Base-by-base conservation (phyloP, 495 filamentous ascomycete genomes). In the Aspergillus mulundensis region DNA sequence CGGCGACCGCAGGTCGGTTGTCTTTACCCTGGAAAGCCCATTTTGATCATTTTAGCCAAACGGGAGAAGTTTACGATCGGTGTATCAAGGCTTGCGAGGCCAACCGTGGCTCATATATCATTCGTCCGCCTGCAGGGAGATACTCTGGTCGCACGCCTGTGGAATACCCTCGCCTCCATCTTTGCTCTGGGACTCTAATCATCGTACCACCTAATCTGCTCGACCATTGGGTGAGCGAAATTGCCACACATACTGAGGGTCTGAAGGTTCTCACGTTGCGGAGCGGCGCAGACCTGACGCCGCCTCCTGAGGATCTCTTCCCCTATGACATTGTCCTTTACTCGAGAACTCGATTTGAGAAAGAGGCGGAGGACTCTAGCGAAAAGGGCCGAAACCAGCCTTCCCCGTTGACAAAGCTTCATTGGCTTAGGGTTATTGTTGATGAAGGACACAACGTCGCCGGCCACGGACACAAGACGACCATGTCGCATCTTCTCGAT, bases 361-460 rank as follows among this genome's bases (percentile, higher is more conserved):
- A 72, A 50, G 84, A 88, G 53, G 65, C 64, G 8, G 74, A 73
- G 21, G 71, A 74, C 15, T 57, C 58, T 10, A 61, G 64, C 36
- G 67, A 65, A 20, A 66, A 73, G 12, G 59, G 65, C 60, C 77
- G 49, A 54, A 58, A 25, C 50, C 64, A 50, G 1, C 28, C 54
- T 3, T 87, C 85, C 3, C 82, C 87, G 0, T 70, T 96, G 6
- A 83, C 82, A 39, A 64, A 81, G 16, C 70, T 97, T 11, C 90
- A 88, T 59, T 95, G 90, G 77, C 82, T 95, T 56, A 82, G 93
- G 12, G 81, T 93, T 41, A 91, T 97, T 34, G 85, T 95, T 30
- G 93, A 97, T 53, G 93, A 97, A 78, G 93, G 93, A 1, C 91
- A 97, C 65, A 86, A 81, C 40, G 84, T 95, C 39, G 87, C 87